These are phyloP conservation scores for Cucurbita argyrosperma DNA, from an alignment of 306 rosid genomes.

Conservation along the genomic window DNA sequence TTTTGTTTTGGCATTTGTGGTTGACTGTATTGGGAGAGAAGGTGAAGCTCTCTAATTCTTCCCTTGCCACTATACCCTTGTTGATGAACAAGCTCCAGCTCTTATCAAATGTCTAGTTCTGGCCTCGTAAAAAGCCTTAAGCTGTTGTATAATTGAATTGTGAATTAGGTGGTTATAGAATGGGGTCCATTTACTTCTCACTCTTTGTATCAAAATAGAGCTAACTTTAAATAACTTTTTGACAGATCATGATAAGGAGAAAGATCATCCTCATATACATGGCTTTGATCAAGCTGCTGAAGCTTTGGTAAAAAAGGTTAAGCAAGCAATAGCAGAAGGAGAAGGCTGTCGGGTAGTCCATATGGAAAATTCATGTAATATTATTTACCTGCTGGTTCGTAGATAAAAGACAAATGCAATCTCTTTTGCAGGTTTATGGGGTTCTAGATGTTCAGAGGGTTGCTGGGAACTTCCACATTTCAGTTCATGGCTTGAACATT, in stretches of 20 bases:
- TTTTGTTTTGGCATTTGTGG: no score
- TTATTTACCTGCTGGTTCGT: background rate
- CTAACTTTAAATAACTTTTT: background rate
- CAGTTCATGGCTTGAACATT: conserved; percentile 83
- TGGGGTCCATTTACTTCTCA: background rate
- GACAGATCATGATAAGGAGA: conserved; percentile 46
- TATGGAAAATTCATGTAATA: conserved; percentile 6
- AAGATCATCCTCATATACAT: conserved; percentile 32
- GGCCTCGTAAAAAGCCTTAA: background rate
- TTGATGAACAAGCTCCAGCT: no score
- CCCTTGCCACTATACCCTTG: no score
- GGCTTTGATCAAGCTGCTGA: conserved; percentile 59
- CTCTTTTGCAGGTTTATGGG: conserved; percentile 67
- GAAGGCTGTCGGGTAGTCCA: conserved; percentile 83
- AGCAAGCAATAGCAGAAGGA: conserved; percentile 42
- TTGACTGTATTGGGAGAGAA: no score
- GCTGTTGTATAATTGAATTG: background rate
- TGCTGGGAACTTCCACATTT: conserved; percentile 88
- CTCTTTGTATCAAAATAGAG: background rate
- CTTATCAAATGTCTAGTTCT: background rate
- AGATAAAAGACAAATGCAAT: background rate
- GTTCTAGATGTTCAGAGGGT: conserved; percentile 91
- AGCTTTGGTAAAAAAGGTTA: conserved; percentile 58
- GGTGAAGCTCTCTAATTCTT: no score
- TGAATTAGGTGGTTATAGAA: background rate